Conservation (phyloP, 768 basidiomycete species). For the Tylopilus vinaceipallidus region DNA sequence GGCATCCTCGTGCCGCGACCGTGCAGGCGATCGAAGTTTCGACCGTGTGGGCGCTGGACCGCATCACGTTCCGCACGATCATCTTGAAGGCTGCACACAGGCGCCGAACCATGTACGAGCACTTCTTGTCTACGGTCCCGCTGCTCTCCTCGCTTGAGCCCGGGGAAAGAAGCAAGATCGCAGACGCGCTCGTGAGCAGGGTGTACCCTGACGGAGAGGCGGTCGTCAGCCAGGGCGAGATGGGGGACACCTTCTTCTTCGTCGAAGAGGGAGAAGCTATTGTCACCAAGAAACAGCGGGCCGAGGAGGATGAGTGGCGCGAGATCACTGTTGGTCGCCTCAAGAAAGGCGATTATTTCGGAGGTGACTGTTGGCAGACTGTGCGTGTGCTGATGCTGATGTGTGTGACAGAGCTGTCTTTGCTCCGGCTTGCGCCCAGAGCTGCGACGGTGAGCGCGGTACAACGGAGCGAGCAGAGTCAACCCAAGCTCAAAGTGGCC, state of each 20-base stretch:
- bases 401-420: slow-evolving; percentile 70
- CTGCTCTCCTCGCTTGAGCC: slow-evolving; percentile 83
- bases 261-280: slow-evolving; percentile 92
- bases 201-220: slow-evolving; percentile 81
- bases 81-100: slow-evolving; percentile 90
- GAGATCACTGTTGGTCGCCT: slow-evolving; percentile 75
- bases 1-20: slow-evolving; percentile 92
- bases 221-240: slow-evolving; percentile 90
- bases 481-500: slow-evolving; percentile 83
- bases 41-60: slow-evolving; percentile 93
- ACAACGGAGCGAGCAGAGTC: slow-evolving; percentile 39
- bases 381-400: slow-evolving; percentile 4
- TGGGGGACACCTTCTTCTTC: slow-evolving; percentile 97
- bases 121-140: slow-evolving; percentile 88
- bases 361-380: slow-evolving; percentile 53
- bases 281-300: slow-evolving; percentile 72
- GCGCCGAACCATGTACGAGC: slow-evolving; percentile 93
- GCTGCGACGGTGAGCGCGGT: slow-evolving; percentile 95
- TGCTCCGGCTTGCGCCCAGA: slow-evolving; percentile 84
- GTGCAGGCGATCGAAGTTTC: slow-evolving; percentile 81
- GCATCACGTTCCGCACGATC: slow-evolving; percentile 97
- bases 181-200: slow-evolving; percentile 87
- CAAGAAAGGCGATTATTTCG: slow-evolving; percentile 95
- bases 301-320: slow-evolving; percentile 53
- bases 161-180: slow-evolving; percentile 93